phyloP scores from a whole-genome alignment of 2,329 filamentous ascomycete species.

The Westerdykella aurantiaca region DNA sequence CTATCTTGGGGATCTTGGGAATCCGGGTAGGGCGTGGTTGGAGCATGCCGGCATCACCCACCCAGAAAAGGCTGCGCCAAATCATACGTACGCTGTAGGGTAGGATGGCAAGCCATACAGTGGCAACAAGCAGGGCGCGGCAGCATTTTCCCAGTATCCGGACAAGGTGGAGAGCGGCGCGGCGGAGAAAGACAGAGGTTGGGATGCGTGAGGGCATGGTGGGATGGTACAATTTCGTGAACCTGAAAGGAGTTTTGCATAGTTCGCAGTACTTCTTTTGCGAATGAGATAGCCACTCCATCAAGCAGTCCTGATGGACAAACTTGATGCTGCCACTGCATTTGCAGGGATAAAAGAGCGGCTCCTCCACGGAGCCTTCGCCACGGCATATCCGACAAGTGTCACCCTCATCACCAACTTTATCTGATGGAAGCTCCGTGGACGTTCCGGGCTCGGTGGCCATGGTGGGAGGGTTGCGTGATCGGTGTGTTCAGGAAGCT shows the following conservation, averaged over 20 bases:
- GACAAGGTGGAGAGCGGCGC: slow-evolving; percentile 67
- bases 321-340: slow-evolving; percentile 98
- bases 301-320: slow-evolving; percentile 94
- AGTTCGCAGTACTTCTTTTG: slow-evolving; percentile 99
- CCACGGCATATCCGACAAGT: slow-evolving; percentile 97
- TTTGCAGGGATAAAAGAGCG: slow-evolving; percentile 96
- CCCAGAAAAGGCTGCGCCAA: slow-evolving; percentile 93
- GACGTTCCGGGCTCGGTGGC: slow-evolving; percentile 14
- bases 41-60: slow-evolving; percentile 71
- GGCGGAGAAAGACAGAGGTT: slow-evolving; percentile 70
- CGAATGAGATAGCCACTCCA: slow-evolving; percentile 98
- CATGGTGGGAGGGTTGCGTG: slow-evolving; percentile 11
- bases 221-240: slow-evolving; percentile 94
- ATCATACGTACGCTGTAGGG: slow-evolving; percentile 87
- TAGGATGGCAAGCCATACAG: slow-evolving; percentile 83
- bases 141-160: slow-evolving; percentile 71
- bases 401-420: slow-evolving; percentile 54
- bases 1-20: not conserved
- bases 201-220: slow-evolving; percentile 87
- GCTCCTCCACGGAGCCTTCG: slow-evolving; percentile 75
- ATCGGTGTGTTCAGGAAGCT: slow-evolving; percentile 1
- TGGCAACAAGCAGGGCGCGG: slow-evolving; percentile 68
- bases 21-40: slow-evolving; percentile 15
- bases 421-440: slow-evolving; percentile 3
- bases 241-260: slow-evolving; percentile 96